These are phyloP conservation scores for Blastobotrys apis DNA, from an alignment of 1,139 yeast genomes.

Conservation along the genomic window DNA sequence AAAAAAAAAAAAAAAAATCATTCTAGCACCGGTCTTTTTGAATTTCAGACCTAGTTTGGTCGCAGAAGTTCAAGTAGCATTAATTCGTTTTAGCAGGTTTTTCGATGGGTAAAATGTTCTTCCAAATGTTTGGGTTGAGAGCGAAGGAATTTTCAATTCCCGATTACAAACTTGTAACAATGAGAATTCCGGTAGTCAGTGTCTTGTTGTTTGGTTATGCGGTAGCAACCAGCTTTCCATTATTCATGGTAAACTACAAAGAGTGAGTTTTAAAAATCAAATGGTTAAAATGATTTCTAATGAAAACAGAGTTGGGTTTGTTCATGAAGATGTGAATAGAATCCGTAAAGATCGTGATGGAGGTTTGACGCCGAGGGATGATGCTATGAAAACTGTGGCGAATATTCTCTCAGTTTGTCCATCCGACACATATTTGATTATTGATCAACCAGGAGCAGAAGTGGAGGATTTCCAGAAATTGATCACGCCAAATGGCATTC, in stretches of 20 bases:
- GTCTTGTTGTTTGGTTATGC: neutral
- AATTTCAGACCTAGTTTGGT: no score
- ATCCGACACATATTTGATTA: slow-evolving; percentile 63
- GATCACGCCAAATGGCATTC: slow-evolving; percentile 28
- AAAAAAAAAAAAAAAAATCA: no score
- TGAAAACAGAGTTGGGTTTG: slow-evolving; percentile 34
- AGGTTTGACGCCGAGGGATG: slow-evolving; percentile 30
- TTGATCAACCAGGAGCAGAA: slow-evolving; percentile 66
- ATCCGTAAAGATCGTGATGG: slow-evolving; percentile 24
- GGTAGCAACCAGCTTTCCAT: slow-evolving; percentile 18
- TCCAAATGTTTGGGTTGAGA: no score
- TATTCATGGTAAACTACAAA: slow-evolving; percentile 24
- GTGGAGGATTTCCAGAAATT: slow-evolving; percentile 52
- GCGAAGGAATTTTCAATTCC: no score
- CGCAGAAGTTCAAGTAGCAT: no score
- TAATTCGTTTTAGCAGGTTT: no score
- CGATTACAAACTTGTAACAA: neutral
- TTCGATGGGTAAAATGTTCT: no score
- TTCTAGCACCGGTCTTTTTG: no score
- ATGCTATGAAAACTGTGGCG: slow-evolving; percentile 47
- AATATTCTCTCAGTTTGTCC: slow-evolving; percentile 56
- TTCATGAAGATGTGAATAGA: slow-evolving; percentile 26
- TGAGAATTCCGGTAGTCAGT: neutral
- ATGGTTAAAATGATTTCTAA: neutral
- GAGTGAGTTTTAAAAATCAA: slow-evolving; percentile 21